phyloP scores from a whole-genome alignment of 2,329 filamentous ascomycete genomes.

The Colletotrichum viniferum region DNA sequence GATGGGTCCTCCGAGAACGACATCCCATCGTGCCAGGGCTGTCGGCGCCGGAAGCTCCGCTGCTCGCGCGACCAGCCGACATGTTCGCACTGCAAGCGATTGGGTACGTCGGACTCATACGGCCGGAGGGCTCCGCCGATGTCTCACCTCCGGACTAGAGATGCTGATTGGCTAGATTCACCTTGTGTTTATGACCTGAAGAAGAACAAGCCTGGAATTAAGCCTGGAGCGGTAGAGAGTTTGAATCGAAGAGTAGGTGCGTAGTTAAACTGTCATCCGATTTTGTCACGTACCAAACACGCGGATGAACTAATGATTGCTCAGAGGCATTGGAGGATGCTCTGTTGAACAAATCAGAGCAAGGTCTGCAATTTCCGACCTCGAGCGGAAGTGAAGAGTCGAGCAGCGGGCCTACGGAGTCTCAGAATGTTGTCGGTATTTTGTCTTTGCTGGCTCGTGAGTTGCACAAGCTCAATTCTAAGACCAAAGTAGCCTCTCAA shows the following conservation, averaged over 20 bases:
- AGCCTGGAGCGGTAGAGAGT: conserved; percentile 26
- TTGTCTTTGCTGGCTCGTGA: conserved; percentile 24
- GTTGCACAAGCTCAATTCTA: conserved; percentile 23
- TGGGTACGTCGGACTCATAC: conserved; percentile 23
- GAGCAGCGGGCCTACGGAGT: neutral
- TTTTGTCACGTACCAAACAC: neutral
- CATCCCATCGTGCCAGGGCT: conserved; percentile 35
- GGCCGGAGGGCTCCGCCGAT: neutral
- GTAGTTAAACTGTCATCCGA: neutral
- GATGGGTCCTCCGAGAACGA: conserved; percentile 20
- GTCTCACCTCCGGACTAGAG: neutral
- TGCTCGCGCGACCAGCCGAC: conserved; percentile 37
- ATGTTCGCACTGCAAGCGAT: conserved; percentile 34
- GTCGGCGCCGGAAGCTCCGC: conserved; percentile 35
- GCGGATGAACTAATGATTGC: neutral
- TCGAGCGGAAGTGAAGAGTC: neutral
- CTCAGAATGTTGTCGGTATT: conserved; percentile 21
- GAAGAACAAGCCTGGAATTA: conserved; percentile 28
- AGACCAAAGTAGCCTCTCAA: neutral
- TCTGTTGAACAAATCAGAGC: conserved; percentile 6
- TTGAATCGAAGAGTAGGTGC: conserved; percentile 26
- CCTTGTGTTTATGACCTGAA: conserved; percentile 27
- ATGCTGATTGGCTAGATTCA: conserved; percentile 21
- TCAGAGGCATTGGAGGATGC: conserved; percentile 20
- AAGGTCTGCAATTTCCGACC: neutral